Base-by-base conservation (phyloP, 352 stramenopile genomes). In the Phytophthora sojae region DNA sequence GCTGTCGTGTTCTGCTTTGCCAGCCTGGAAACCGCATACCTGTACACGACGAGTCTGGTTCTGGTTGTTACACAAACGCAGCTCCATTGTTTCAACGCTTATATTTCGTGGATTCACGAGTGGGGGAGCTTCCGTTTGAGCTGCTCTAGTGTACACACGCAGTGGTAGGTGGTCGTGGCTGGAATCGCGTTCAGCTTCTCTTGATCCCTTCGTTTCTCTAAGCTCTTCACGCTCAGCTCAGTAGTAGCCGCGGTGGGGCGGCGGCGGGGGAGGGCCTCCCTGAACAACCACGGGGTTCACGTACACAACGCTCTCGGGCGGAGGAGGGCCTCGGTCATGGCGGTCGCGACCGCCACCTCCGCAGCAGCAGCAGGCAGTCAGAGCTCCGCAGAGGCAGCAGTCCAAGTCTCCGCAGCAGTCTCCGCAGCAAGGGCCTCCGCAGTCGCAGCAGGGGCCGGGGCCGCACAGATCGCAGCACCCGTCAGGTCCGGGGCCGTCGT, bases 211-310 rank as follows among this genome's bases (percentile, higher is more conserved):
- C 26, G 23, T 21, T 2, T 57, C 26, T 4, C 14, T 47, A 2
- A 47, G 55, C 30, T 26, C 42, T 57, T 62, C 29, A 44, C 21
- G 19, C 49, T 68, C 12, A 14, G 32, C 32, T 14, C 69, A 76
- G 47, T 73, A 77, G 42, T 69, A 65, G 14, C 60, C 60, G 21
- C 49, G 58, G 32, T 74, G 65, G 5, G 57, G 66, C 4, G 71
- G 67, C 2, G 26, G 26, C 32, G 32, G 32, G 32, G 32, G 6
- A 39, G 71, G 71, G 3, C 57, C 53, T 44, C 63, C 66, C 12
- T 70, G 67, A 23, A 79, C 67, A 19, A 68, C 39, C 12, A 79
- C 63, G 15, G 71, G 71, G 30, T 76, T 44, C 62, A 75, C 67
- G 62, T 75, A 77, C 42, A 74, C 70, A 15, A 72, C 57, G 39